Evolutionary conservation across 2,329 filamentous ascomycete genomes (phyloP).

Genomic region (Cordyceps militaris): DNA sequence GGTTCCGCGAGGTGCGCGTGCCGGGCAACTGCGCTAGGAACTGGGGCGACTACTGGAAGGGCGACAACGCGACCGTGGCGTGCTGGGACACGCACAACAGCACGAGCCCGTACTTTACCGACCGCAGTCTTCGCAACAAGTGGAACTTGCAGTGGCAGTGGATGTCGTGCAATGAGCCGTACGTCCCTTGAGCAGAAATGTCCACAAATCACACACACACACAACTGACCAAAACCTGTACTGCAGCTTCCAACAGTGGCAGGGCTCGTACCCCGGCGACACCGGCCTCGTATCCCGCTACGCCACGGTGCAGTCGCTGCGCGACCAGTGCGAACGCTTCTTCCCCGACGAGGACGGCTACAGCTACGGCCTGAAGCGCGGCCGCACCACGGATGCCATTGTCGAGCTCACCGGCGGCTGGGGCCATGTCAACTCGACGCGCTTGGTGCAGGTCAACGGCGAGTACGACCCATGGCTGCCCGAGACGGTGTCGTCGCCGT

Average conservation of each 20-base stretch:
- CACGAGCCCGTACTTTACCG: conserved; percentile 2
- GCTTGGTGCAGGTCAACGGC: conserved; percentile 12
- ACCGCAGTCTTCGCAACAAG: conserved; percentile 3
- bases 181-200: not conserved
- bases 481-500: conserved; percentile 7
- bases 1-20: conserved; percentile 9
- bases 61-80: not conserved
- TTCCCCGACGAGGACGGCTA: conserved; percentile 12
- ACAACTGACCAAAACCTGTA: not conserved
- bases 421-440: conserved; percentile 10
- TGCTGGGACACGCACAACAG: conserved; percentile 11
- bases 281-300: conserved; percentile 7
- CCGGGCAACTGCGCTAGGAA: not conserved
- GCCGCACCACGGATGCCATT: conserved; percentile 31
- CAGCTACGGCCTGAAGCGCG: conserved; percentile 29
- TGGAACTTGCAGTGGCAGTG: conserved; percentile 11
- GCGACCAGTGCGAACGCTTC: conserved; percentile 9
- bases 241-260: conserved; percentile 9
- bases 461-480: conserved; percentile 10
- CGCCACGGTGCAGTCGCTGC: not conserved
- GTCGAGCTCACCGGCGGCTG: conserved; percentile 13
- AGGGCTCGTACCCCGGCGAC: conserved; percentile 2
- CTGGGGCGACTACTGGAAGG: not conserved
- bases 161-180: conserved; percentile 13
- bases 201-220: no score